These are phyloP conservation scores for Cyberlindnera xishuangbannaensis DNA, from an alignment of 805 yeast species.

Conservation along the genomic window DNA sequence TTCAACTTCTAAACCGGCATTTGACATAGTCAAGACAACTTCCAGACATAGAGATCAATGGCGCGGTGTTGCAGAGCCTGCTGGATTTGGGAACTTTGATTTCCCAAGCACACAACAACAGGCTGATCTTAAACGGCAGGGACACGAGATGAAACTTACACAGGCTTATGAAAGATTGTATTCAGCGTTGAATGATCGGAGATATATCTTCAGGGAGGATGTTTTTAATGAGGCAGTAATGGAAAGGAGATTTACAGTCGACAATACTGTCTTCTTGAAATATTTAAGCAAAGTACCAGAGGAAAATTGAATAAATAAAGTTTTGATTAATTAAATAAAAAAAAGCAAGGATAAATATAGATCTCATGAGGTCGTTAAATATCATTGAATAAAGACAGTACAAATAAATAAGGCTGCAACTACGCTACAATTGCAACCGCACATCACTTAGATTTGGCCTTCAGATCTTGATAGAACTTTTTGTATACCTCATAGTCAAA, in stretches of 20 bases:
- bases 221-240: conserved; percentile 34
- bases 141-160: conserved; percentile 27
- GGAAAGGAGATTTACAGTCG: conserved; percentile 27
- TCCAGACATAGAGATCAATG: conserved; percentile 24
- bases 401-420: too few relatives aligned
- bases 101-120: conserved; percentile 54
- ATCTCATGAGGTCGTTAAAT: too few relatives aligned
- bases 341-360: too few relatives aligned
- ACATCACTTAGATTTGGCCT: conserved; percentile 1
- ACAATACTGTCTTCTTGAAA: conserved; percentile 17
- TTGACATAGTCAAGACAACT: conserved; percentile 17
- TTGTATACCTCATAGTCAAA: conserved; percentile 46
- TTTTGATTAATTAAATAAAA: too few relatives aligned
- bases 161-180: conserved; percentile 40
- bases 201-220: conserved; percentile 40
- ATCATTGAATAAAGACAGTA: too few relatives aligned
- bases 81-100: conserved; percentile 54
- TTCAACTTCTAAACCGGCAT: conserved; percentile 2
- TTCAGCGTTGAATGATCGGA: conserved; percentile 37
- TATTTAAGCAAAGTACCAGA: conserved; percentile 9
- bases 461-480: conserved; percentile 29
- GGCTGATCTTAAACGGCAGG: conserved; percentile 28
- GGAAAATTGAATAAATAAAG: not conserved
- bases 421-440: too few relatives aligned
- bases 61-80: conserved; percentile 42